Conservation (phyloP, 352 stramenopile species). For the Phytophthora pistaciae region DNA sequence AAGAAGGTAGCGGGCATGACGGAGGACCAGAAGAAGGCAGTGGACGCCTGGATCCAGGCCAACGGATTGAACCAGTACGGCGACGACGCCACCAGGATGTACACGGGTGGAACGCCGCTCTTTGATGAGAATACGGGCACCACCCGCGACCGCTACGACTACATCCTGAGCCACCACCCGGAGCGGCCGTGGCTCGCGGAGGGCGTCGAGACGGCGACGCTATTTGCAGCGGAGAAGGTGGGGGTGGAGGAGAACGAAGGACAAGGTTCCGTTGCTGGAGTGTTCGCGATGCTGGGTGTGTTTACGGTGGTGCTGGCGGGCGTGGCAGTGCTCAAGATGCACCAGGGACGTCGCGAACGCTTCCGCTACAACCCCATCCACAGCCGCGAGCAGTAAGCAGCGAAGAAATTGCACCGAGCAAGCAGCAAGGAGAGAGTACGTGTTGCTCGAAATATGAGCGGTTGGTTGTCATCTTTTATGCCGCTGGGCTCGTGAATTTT, state of each 20-base stretch:
- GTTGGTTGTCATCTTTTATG: constrained; percentile 17
- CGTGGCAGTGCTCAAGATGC: constrained; percentile 42
- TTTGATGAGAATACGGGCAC: constrained; percentile 78
- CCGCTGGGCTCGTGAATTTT: neutral
- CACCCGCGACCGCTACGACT: constrained; percentile 63
- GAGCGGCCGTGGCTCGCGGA: constrained; percentile 64
- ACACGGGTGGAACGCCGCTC: constrained; percentile 82
- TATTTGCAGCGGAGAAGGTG: constrained; percentile 9
- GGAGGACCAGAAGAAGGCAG: constrained; percentile 58
- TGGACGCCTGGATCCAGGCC: constrained; percentile 68
- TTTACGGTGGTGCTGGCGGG: constrained; percentile 44
- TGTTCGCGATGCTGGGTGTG: constrained; percentile 45
- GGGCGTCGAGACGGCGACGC: constrained; percentile 14
- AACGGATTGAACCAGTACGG: constrained; percentile 73
- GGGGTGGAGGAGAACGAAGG: constrained; percentile 21
- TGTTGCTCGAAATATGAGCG: constrained; percentile 34
- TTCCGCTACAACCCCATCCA: constrained; percentile 68
- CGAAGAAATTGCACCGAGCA: neutral
- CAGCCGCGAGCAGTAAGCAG: constrained; percentile 40
- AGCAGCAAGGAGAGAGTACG: constrained; percentile 7
- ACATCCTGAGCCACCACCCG: constrained; percentile 69
- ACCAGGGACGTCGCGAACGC: constrained; percentile 35
- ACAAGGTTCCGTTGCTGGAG: constrained; percentile 35
- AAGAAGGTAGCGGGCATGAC: constrained; percentile 22
- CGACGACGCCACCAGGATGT: constrained; percentile 59